Conservation (phyloP, 768 basidiomycete species). For the Russula brevipes region DNA sequence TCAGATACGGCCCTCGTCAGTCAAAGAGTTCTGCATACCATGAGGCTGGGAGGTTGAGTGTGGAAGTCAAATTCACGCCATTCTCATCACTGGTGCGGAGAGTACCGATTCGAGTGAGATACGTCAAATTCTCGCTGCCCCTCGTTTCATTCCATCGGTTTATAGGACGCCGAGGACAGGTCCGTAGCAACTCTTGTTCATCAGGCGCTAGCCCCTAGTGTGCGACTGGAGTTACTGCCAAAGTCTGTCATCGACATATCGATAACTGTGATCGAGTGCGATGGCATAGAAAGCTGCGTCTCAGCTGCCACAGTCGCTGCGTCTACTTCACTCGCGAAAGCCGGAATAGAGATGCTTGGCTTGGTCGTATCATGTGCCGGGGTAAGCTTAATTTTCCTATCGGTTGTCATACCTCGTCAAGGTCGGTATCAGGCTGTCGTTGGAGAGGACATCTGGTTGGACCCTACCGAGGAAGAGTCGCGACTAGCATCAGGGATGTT, state of each 20-base stretch:
- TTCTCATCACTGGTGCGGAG: conserved; percentile 77
- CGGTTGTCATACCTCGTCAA: conserved; percentile 18
- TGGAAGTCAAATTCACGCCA: conserved; percentile 95
- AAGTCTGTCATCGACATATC: conserved; percentile 93
- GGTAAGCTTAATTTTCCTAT: conserved; percentile 39
- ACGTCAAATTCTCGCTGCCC: conserved; percentile 3
- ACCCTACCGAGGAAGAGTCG: conserved; percentile 73
- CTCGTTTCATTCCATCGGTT: conserved; percentile 7
- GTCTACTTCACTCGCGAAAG: conserved; percentile 85
- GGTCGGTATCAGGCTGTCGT: conserved; percentile 46
- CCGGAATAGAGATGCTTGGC: conserved; percentile 87
- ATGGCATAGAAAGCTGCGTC: conserved; percentile 85
- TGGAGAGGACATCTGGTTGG: conserved; percentile 61
- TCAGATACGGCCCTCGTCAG: conserved; percentile 80
- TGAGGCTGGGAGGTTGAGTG: conserved; percentile 84
- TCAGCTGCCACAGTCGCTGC: conserved; percentile 83
- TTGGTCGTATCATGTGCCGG: conserved; percentile 81
- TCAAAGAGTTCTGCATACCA: conserved; percentile 75
- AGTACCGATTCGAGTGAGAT: conserved; percentile 78
- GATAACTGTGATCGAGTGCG: conserved; percentile 85
- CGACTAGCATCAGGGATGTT: conserved; percentile 55
- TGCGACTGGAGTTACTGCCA: conserved; percentile 85
- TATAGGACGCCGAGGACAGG: conserved; percentile 90
- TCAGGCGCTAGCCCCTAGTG: conserved; percentile 77
- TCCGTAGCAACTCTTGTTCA: conserved; percentile 78